phyloP scores from a whole-genome alignment of 345 rosid species.

The Salix dunnii region DNA sequence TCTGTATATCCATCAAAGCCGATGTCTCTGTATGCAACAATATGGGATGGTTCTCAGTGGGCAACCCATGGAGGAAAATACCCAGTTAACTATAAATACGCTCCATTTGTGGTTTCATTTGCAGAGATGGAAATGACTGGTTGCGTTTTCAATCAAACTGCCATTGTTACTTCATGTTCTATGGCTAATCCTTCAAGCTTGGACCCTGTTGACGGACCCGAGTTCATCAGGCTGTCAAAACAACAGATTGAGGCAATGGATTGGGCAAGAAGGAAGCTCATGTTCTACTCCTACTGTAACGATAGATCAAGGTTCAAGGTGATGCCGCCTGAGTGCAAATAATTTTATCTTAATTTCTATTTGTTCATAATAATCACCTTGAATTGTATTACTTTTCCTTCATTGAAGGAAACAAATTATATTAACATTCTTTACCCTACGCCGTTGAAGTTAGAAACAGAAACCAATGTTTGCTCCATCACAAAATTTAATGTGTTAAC shows the following conservation, averaged over 20 bases:
- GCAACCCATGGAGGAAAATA: conserved; percentile 95
- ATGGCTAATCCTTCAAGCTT: conserved; percentile 43
- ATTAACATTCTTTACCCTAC: not conserved
- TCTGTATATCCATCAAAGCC: conserved; percentile 69
- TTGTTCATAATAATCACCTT: not conserved
- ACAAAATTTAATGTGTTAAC: no score
- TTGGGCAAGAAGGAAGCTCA: conserved; percentile 85
- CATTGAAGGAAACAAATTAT: not conserved
- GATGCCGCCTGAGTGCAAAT: conserved; percentile 72
- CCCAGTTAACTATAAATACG: conserved; percentile 74
- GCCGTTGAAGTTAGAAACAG: no score
- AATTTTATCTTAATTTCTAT: not conserved
- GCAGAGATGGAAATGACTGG: conserved; percentile 54
- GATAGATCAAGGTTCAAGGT: conserved; percentile 64
- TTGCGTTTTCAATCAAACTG: conserved; percentile 39
- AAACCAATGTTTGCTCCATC: no score
- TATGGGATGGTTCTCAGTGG: conserved; percentile 98
- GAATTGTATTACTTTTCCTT: not conserved
- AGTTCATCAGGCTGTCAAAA: conserved; percentile 51
- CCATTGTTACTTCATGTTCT: conserved; percentile 34
- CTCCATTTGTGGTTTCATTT: conserved; percentile 68
- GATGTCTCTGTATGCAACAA: conserved; percentile 68
- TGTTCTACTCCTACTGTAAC: conserved; percentile 84
- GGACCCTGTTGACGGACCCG: conserved; percentile 75
- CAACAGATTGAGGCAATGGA: conserved; percentile 67